Base-by-base conservation (phyloP, 352 stramenopile genomes). In the Pythium coloratum region DNA sequence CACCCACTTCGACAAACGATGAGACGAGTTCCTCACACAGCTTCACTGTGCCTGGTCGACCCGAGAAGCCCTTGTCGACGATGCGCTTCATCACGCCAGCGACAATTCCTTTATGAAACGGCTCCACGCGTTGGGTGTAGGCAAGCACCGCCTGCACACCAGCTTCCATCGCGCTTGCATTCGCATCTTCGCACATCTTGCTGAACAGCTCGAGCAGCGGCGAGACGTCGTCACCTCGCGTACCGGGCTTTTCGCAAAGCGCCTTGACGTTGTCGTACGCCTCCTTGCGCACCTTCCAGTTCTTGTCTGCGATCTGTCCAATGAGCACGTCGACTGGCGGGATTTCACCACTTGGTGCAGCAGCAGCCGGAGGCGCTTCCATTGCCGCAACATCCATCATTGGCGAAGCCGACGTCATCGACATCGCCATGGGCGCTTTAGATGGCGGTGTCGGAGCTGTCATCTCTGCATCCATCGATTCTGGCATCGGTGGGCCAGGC, bases 251-350 rank as follows among this genome's bases (percentile, higher is more conserved):
- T 46, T 93, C 85, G 38, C 87, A 90, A 40, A 82, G 56, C 12
- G 71, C 62, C 55, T 92, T 96, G 51, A 92, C 66, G 40, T 90
- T 63, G 26, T 95, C 88, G 59, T 87, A 95, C 0, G 74, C 88
- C 71, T 91, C 81, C 78, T 95, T 96, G 8, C 88, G 78, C 16
- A 88, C 66, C 75, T 94, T 95, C 88, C 88, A 96, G 72, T 91
- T 93, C 72, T 93, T 95, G 59, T 96, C 86, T 14, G 72, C 76
- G 54, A 94, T 24, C 55, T 91, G 82, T 14, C 74, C 69, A 32
- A 91, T 53, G 3, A 94, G 47, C 5, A 54, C 67, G 7, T 92
- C 83, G 9, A 92, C 66, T 20, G 75, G 70, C 12, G 76, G 68
- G 20, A 77, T 73, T 0, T 64, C 61, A 10, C 24, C 40, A 54